These are phyloP conservation scores for Torulaspora indica DNA, from an alignment of 805 yeast genomes.

Conservation along the genomic window DNA sequence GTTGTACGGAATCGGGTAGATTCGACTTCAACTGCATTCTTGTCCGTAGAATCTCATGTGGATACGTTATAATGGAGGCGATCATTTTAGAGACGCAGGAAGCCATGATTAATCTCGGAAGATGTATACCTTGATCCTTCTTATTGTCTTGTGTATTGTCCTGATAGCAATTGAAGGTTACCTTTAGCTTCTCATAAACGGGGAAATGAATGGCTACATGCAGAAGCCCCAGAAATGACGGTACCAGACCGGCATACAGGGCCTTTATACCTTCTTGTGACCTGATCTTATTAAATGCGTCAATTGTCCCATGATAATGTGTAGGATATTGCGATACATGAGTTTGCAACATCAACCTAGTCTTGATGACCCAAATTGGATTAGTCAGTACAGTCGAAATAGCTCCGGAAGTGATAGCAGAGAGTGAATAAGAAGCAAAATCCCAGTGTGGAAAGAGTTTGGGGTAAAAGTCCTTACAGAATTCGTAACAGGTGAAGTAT, in stretches of 20 bases:
- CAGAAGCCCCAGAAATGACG: slow-evolving; percentile 81
- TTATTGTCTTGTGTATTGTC: slow-evolving; percentile 9
- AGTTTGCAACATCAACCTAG: slow-evolving; percentile 85
- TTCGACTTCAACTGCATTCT: slow-evolving; percentile 64
- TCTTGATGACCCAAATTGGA: slow-evolving; percentile 97
- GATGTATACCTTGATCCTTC: slow-evolving; percentile 27
- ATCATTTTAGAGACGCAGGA: slow-evolving; percentile 80
- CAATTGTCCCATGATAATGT: slow-evolving; percentile 63
- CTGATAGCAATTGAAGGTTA: slow-evolving; percentile 39
- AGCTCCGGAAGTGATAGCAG: slow-evolving; percentile 86
- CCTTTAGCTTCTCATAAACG: slow-evolving; percentile 76
- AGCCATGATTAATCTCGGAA: slow-evolving; percentile 53
- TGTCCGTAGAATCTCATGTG: slow-evolving; percentile 92
- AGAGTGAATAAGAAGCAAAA: slow-evolving; percentile 40
- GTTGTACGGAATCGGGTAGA: slow-evolving; percentile 25
- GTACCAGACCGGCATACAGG: slow-evolving; percentile 84
- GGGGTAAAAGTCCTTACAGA: slow-evolving; percentile 58
- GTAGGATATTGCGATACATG: slow-evolving; percentile 27
- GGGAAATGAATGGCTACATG: slow-evolving; percentile 98
- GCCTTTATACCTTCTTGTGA: slow-evolving; percentile 71
- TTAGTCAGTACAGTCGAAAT: slow-evolving; percentile 80
- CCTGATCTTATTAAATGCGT: slow-evolving; percentile 80
- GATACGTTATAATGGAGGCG: slow-evolving; percentile 86
- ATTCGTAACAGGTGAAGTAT: slow-evolving; percentile 85
- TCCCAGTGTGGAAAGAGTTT: slow-evolving; percentile 36